Percentiles rank a stretch among this genome's conserved stretches.
These are phyloP conservation scores for Pseudogymnoascus sp. DNA, from an alignment of 2,329 filamentous ascomycete genomes.

Conservation along the genomic window DNA sequence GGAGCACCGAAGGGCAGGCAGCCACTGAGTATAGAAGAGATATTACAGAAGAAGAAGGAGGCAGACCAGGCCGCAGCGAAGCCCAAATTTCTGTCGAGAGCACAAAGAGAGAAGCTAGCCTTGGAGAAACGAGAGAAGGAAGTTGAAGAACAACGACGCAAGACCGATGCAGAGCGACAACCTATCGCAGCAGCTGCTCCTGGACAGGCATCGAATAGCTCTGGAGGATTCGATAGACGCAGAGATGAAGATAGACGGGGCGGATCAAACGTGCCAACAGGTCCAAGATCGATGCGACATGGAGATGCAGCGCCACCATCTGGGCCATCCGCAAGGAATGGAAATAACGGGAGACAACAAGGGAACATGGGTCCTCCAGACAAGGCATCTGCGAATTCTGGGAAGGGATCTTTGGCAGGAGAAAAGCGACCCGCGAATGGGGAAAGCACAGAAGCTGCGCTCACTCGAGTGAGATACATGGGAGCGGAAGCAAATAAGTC, in stretches of 20 bases:
- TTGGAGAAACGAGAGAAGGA: constrained; percentile 71
- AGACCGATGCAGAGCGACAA: constrained; percentile 28
- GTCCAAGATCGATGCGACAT: constrained; percentile 60
- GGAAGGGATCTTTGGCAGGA: constrained; percentile 29
- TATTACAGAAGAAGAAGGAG: constrained; percentile 77
- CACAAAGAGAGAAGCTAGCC: constrained; percentile 71
- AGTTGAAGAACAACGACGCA: constrained; percentile 53
- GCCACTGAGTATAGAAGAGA: constrained; percentile 76
- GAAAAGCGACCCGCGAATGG: constrained; percentile 31
- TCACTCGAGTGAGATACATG: constrained; percentile 79
- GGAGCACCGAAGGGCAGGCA: constrained; percentile 31
- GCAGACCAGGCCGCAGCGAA: constrained; percentile 78
- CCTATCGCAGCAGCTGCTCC: constrained; percentile 11
- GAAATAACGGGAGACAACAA: constrained; percentile 19
- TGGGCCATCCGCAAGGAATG: constrained; percentile 39
- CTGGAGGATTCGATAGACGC: constrained; percentile 19
- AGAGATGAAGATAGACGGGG: constrained; percentile 23
- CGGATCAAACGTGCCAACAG: constrained; percentile 51
- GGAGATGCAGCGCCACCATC: constrained; percentile 35
- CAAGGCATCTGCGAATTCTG: constrained; percentile 21
- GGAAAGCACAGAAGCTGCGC: constrained; percentile 62
- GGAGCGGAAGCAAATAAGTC: constrained; percentile 80
- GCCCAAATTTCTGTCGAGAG: constrained; percentile 80
- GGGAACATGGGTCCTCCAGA: constrained; percentile 26
- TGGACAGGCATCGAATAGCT: constrained; percentile 18